These are phyloP conservation scores for Durio zibethinus DNA, from an alignment of 345 rosid species.

Conservation along the genomic window DNA sequence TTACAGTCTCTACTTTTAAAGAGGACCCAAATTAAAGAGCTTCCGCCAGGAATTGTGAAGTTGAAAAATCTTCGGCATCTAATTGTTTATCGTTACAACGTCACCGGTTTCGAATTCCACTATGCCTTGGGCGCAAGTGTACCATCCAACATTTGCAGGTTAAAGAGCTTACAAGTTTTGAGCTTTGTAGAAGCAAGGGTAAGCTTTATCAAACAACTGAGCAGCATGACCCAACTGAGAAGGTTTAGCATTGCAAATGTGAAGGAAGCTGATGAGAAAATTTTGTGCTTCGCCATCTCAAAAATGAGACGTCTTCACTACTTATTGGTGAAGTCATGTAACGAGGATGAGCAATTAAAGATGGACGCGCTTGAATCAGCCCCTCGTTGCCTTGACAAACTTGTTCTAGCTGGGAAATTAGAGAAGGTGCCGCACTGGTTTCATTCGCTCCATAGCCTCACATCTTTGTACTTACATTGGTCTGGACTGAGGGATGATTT, in stretches of 20 bases:
- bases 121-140: conserved; percentile 20
- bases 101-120: conserved; percentile 16
- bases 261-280: conserved; percentile 19
- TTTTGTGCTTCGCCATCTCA: conserved; percentile 23
- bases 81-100: conserved; percentile 9
- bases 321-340: conserved; percentile 17
- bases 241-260: conserved; percentile 26
- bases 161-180: conserved; percentile 35
- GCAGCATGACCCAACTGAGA: conserved; percentile 29
- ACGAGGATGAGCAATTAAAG: conserved; percentile 19
- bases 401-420: conserved; percentile 26
- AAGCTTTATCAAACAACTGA: conserved; percentile 17
- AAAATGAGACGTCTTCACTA: conserved; percentile 26
- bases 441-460: conserved; percentile 23
- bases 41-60: conserved; percentile 29
- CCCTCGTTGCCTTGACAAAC: conserved; percentile 23
- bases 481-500: conserved; percentile 26
- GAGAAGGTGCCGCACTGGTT: conserved; percentile 42
- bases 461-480: conserved; percentile 23
- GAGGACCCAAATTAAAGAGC: conserved; percentile 25
- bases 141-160: conserved; percentile 4
- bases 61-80: conserved; percentile 25
- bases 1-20: conserved; percentile 28
- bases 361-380: conserved; percentile 17
- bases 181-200: conserved; percentile 20